Conservation (phyloP, 1,284 basidiomycete genomes). For the Leucoagaricus sp. region DNA sequence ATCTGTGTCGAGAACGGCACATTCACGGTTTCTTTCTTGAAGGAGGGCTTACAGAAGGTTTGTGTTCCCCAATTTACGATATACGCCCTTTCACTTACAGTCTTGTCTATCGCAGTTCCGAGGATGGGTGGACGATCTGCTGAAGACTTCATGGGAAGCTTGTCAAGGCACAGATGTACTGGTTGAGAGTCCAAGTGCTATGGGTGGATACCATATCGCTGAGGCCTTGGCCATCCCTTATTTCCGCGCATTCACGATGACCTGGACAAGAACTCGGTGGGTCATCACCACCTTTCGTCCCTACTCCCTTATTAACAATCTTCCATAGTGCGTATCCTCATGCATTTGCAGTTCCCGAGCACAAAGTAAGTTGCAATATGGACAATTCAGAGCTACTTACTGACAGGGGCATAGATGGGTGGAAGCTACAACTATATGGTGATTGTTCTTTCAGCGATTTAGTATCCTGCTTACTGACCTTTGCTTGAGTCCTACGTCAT, state of each 20-base stretch:
- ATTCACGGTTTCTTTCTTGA: conserved; percentile 93
- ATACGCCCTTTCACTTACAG: conserved; percentile 8
- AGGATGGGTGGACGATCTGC: conserved; percentile 94
- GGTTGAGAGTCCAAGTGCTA: conserved; percentile 94
- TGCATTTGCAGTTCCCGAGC: conserved; percentile 95
- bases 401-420: conserved; percentile 67
- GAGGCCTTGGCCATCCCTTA: conserved; percentile 94
- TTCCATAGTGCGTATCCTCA: conserved; percentile 86
- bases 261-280: conserved; percentile 76
- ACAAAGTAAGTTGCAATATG: conserved; percentile 51
- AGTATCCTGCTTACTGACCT: conserved; percentile 13
- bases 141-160: conserved; percentile 93
- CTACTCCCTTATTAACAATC: conserved; percentile 8
- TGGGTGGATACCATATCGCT: conserved; percentile 98
- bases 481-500: conserved; percentile 74
- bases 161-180: conserved; percentile 94
- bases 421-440: conserved; percentile 99
- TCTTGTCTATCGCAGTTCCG: conserved; percentile 70
- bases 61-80: not conserved
- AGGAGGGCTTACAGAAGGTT: conserved; percentile 87
- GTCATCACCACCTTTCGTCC: not conserved
- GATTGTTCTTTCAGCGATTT: conserved; percentile 12
- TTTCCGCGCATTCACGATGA: conserved; percentile 91
- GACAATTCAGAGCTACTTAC: conserved; percentile 11
- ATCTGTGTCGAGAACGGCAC: conserved; percentile 97